Percentiles rank a stretch among this genome's conserved stretches.
Conservation (phyloP, 345 rosid species). For the Eucalyptus guilfoylei region DNA sequence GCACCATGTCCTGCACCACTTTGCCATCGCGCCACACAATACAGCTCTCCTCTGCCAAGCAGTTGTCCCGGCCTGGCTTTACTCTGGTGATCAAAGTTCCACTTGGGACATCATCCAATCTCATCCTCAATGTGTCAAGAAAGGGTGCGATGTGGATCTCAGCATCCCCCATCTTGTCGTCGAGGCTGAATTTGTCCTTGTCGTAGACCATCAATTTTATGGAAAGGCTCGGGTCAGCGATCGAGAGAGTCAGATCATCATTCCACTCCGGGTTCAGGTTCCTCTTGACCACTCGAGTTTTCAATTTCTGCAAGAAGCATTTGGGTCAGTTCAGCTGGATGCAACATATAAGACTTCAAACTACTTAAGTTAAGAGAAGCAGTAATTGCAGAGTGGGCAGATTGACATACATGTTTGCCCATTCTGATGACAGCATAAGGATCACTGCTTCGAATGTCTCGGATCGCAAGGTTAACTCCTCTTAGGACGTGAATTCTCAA, state of each 20-base stretch:
- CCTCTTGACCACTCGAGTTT: conserved; percentile 51
- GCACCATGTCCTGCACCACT: background rate
- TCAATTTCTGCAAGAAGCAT: conserved; percentile 45
- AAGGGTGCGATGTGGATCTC: background rate
- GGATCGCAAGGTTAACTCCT: conserved; percentile 74
- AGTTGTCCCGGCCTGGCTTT: background rate
- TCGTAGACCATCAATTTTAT: conserved; percentile 29
- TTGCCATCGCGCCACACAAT: background rate
- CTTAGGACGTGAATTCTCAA: conserved; percentile 46
- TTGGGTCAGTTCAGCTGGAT: background rate
- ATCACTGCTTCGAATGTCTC: conserved; percentile 27
- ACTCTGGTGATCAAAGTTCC: background rate
- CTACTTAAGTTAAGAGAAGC: background rate
- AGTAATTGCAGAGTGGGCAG: background rate
- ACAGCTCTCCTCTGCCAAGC: conserved; percentile 3
- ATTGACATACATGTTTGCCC: background rate
- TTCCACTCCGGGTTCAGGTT: conserved; percentile 70
- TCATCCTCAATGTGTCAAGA: background rate
- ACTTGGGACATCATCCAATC: background rate
- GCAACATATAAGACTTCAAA: background rate
- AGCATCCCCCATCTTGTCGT: background rate
- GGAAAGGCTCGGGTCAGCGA: conserved; percentile 46
- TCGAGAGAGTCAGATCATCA: conserved; percentile 55
- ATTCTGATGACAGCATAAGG: background rate
- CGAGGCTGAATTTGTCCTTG: background rate